These are phyloP conservation scores for Leucocoprinus leucothites DNA, from an alignment of 768 basidiomycete genomes.

Conservation along the genomic window DNA sequence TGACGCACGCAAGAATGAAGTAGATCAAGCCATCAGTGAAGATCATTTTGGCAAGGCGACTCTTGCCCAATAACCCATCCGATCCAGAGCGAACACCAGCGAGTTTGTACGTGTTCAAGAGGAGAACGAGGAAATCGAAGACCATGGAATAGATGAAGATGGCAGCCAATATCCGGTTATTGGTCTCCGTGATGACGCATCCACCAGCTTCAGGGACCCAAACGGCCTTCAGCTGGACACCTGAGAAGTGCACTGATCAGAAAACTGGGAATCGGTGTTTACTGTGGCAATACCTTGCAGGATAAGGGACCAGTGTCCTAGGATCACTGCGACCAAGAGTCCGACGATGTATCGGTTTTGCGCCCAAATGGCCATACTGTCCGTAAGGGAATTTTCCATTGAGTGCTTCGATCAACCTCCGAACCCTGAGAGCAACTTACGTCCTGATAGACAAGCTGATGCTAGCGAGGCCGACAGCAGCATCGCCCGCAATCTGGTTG, in stretches of 20 bases:
- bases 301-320: slow-evolving; percentile 72
- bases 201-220: slow-evolving; percentile 45
- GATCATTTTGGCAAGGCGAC: slow-evolving; percentile 57
- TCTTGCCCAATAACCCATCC: slow-evolving; percentile 26
- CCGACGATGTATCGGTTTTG: slow-evolving; percentile 51
- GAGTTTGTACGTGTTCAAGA: slow-evolving; percentile 60
- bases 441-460: slow-evolving; percentile 60
- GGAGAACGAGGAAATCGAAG: slow-evolving; percentile 63
- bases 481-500: slow-evolving; percentile 49
- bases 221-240: slow-evolving; percentile 53
- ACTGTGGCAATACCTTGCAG: slow-evolving; percentile 48
- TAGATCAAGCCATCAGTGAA: slow-evolving; percentile 72
- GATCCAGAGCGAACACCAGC: slow-evolving; percentile 19
- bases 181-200: slow-evolving; percentile 57
- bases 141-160: slow-evolving; percentile 78
- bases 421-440: slow-evolving; percentile 26
- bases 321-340: slow-evolving; percentile 48
- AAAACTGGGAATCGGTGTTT: not conserved
- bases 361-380: slow-evolving; percentile 61
- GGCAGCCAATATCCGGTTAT: slow-evolving; percentile 61
- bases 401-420: not conserved
- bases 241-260: slow-evolving; percentile 25
- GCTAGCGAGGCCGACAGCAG: slow-evolving; percentile 55
- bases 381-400: not conserved
- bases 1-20: slow-evolving; percentile 64